Evolutionary conservation across 1,284 basidiomycete species (phyloP), one percentile per base, ranked within the genome.

Genomic region (Heterobasidion parviporum): DNA sequence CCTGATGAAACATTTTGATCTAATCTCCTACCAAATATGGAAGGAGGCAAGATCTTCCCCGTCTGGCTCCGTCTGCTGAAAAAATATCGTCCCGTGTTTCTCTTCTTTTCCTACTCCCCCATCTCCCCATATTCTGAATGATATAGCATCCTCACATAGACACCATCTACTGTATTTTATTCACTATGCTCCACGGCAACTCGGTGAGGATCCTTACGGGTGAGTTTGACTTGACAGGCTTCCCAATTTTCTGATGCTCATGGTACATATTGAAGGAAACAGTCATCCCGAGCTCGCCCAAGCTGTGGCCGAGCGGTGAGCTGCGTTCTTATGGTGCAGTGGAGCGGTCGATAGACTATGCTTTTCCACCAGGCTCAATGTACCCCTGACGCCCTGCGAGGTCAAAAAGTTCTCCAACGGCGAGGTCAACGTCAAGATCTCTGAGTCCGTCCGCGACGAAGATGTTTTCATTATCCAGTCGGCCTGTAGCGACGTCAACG

Each of bases 391-490:
- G 36, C 89, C 92, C 54, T 93, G 89, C 73, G 89, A 88, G 57
- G 92, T 96, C 69, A 89, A 91, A 69, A 96, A 95, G 70, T 99
- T 99, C 74, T 94, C 94, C 65, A 97, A 94, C 68, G 91, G 89
- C 68, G 95, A 96, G 79, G 91, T 90, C 67, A 90, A 87, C 69
- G 91, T 94, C 69, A 92, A 92, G 74, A 94, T 95, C 63, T 80
- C 89, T 62, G 92, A 96, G 73, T 97, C 93, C 51, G 89, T 99
- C 53, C 89, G 96, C 57, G 96, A 99, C 71, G 94, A 98, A 75
- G 94, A 98, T 69, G 92, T 96, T 35, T 98, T 96, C 78, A 96
- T 98, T 76, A 82, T 98, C 65, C 94, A 97, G 74, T 88, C 87
- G 8, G 86, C 86, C 32, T 88, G 81, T 71, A 72, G 74, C 66